Conservation (phyloP, 75 land plant genomes). For the Pinus taeda region DNA sequence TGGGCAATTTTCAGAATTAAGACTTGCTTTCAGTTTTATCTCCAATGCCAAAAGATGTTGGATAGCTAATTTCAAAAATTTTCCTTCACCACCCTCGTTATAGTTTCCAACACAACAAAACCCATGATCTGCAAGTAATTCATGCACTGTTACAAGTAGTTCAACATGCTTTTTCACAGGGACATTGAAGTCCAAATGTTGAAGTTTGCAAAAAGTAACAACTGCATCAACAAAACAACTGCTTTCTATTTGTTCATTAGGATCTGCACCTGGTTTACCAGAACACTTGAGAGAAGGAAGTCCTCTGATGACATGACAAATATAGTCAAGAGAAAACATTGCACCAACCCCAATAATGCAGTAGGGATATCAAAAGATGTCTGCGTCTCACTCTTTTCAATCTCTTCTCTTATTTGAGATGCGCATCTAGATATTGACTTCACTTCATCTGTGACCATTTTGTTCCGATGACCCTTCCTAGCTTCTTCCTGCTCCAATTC, state of each 20-base stretch:
- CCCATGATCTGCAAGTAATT: conserved; percentile 89
- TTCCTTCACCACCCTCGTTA: conserved; percentile 80
- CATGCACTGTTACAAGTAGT: conserved; percentile 78
- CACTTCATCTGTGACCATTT: conserved; percentile 67
- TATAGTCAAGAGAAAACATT: conserved; percentile 57
- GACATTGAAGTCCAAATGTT: conserved; percentile 53
- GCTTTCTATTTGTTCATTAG: conserved; percentile 39
- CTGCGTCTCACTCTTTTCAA: conserved; percentile 21
- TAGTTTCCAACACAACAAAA: conserved; percentile 86
- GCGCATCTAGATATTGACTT: conserved; percentile 58
- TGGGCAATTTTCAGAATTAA: conserved; percentile 10
- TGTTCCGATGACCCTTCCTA: conserved; percentile 23
- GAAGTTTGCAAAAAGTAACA: conserved; percentile 85
- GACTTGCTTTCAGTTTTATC: conserved; percentile 53
- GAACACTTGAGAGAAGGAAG: conserved; percentile 36
- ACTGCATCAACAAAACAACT: conserved; percentile 76
- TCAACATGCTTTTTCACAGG: conserved; percentile 70
- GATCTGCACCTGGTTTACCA: conserved; percentile 20
- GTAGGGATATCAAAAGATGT: conserved; percentile 13
- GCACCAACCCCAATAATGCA: conserved; percentile 47
- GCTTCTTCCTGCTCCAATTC: conserved; percentile 35
- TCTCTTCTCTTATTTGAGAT: conserved; percentile 45
- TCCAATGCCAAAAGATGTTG: conserved; percentile 84
- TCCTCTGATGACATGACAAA: conserved; percentile 47
- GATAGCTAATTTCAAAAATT: conserved; percentile 87